Conservation (phyloP, 1,284 basidiomycete species). For the Ceratobasidium sp. region DNA sequence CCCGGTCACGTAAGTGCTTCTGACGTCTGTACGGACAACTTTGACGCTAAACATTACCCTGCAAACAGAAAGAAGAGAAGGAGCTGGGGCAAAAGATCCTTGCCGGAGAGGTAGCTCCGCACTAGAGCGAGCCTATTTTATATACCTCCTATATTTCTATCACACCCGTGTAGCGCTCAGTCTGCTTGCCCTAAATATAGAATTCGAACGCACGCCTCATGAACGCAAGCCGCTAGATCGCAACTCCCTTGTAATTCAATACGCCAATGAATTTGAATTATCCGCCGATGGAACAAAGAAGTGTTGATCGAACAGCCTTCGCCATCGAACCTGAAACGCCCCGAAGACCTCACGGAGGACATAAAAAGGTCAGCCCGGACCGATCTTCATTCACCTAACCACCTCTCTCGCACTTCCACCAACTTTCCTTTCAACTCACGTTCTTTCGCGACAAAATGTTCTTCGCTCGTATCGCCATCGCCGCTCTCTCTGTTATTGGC, state of each 20-base stretch:
- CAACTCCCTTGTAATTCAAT: background rate
- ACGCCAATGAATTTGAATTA: background rate
- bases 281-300: background rate
- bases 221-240: too few species aligned
- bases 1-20: constrained; percentile 39
- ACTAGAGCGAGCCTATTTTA: background rate
- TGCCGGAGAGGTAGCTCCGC: constrained; percentile 15
- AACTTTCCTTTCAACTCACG: constrained; percentile 9
- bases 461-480: constrained; percentile 16
- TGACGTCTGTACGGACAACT: too few species aligned
- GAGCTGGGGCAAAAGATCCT: constrained; percentile 38
- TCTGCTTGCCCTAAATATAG: background rate
- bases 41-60: background rate
- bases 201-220: background rate
- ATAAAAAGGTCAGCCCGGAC: constrained; percentile 10
- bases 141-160: background rate
- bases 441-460: constrained; percentile 20
- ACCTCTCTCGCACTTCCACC: background rate
- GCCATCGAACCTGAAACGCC: constrained; percentile 19
- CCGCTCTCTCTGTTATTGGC: constrained; percentile 15
- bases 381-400: background rate
- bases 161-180: background rate
- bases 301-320: constrained; percentile 11
- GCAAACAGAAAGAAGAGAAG: constrained; percentile 39
- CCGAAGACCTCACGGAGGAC: background rate